Conservation (phyloP, 176 grass and related monocot genomes). For the Hsuehochloa calcarea region DNA sequence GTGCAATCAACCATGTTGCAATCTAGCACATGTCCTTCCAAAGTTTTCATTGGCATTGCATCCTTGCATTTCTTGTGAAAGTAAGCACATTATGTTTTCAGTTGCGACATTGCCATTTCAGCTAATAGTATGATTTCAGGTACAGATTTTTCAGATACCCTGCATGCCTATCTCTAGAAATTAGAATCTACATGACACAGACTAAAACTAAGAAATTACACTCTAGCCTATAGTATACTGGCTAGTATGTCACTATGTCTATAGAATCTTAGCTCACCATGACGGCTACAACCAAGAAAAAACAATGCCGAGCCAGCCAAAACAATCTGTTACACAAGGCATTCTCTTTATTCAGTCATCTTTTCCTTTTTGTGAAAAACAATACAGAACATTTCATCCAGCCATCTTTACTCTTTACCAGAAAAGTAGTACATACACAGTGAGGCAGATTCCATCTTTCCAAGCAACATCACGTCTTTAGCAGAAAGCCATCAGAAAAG, state of each 20-base stretch:
- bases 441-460: conserved; percentile 39
- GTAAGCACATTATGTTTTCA: background rate
- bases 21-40: background rate
- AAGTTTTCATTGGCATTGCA: background rate
- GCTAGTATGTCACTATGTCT: background rate
- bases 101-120: background rate
- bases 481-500: conserved; percentile 40
- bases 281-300: background rate
- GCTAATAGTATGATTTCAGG: background rate
- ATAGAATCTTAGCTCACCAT: conserved; percentile 26
- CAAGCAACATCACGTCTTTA: conserved; percentile 50
- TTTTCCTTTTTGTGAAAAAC: conserved; percentile 16
- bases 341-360: background rate
- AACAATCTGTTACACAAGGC: conserved; percentile 24
- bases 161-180: background rate
- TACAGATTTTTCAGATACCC: background rate
- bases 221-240: background rate
- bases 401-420: conserved; percentile 37
- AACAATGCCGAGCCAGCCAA: conserved; percentile 22
- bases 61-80: conserved; percentile 5
- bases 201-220: background rate
- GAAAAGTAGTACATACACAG: background rate
- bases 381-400: conserved; percentile 27
- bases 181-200: background rate
- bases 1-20: background rate